Evolutionary conservation across 225 moss, liverwort and hornwort species (phyloP).

Genomic region (Climacium dendroides): DNA sequence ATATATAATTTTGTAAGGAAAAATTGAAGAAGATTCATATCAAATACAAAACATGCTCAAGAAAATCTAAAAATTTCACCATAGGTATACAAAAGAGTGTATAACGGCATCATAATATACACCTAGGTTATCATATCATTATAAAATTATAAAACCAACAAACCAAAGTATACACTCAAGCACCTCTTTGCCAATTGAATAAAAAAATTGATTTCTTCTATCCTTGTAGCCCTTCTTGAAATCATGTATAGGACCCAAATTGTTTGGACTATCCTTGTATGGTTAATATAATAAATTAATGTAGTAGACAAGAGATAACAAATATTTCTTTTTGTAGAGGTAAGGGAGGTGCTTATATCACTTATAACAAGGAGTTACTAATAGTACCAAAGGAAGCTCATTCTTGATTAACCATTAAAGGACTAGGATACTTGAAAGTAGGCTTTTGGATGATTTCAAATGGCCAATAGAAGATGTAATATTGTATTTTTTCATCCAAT

Average conservation of each 20-base stretch:
- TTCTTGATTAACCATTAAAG: not conserved
- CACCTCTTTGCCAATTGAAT: accelerated
- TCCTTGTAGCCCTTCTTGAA: accelerated
- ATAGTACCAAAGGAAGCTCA: not conserved
- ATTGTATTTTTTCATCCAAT: not conserved
- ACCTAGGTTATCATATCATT: not conserved
- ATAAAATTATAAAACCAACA: too few relatives aligned
- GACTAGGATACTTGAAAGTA: not conserved
- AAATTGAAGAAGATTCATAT: too few relatives aligned
- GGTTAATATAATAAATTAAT: not conserved
- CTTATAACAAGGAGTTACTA: not conserved
- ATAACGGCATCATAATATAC: not conserved
- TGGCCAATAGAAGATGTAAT: not conserved
- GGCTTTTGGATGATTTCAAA: not conserved
- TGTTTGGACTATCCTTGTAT: accelerated
- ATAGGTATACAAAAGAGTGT: not conserved
- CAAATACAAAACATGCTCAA: not conserved
- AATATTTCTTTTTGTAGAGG: not conserved
- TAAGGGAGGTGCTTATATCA: not conserved
- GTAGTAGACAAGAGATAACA: not conserved
- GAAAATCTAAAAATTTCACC: not conserved
- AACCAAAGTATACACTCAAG: not conserved
- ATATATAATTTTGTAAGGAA: too few relatives aligned
- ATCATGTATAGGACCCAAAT: accelerated
- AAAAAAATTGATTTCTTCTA: not conserved